phyloP scores from a whole-genome alignment of 2,329 filamentous ascomycete genomes.

The Ophiocordyceps camponoti-saundersi region DNA sequence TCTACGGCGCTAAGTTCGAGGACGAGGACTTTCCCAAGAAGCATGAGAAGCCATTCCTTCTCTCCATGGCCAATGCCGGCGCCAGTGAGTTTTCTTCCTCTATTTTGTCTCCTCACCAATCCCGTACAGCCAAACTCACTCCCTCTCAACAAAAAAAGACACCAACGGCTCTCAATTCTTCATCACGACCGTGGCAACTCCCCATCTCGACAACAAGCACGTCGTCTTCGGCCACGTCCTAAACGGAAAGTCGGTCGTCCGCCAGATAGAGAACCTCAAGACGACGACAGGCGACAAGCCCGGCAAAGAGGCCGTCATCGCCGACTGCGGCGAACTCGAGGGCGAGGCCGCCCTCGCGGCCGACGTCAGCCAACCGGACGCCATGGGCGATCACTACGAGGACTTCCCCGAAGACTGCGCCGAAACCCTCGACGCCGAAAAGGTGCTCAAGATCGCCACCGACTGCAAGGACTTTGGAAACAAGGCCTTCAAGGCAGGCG shows the following conservation, averaged over 20 bases:
- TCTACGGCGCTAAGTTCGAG: slow-evolving; percentile 93
- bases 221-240: slow-evolving; percentile 94
- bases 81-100: slow-evolving; percentile 42
- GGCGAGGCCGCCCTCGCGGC: slow-evolving; percentile 51
- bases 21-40: slow-evolving; percentile 90
- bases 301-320: slow-evolving; percentile 51
- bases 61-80: slow-evolving; percentile 97
- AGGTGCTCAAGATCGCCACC: slow-evolving; percentile 61
- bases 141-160: slow-evolving; percentile 29
- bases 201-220: slow-evolving; percentile 90
- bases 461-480: slow-evolving; percentile 89
- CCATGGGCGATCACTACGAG: slow-evolving; percentile 80
- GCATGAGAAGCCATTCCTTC: slow-evolving; percentile 82
- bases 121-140: not conserved
- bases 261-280: slow-evolving; percentile 72
- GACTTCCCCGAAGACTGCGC: slow-evolving; percentile 82
- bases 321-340: slow-evolving; percentile 71
- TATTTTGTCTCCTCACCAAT: no score
- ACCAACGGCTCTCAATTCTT: slow-evolving; percentile 99
- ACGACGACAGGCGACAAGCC: slow-evolving; percentile 69
- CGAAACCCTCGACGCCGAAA: slow-evolving; percentile 42
- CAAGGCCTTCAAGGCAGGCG: slow-evolving; percentile 70
- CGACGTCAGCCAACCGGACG: slow-evolving; percentile 54
- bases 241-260: slow-evolving; percentile 77
- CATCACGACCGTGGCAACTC: slow-evolving; percentile 86